Conservation (phyloP, 2,329 filamentous ascomycete genomes). For the Colletotrichum sp. region DNA sequence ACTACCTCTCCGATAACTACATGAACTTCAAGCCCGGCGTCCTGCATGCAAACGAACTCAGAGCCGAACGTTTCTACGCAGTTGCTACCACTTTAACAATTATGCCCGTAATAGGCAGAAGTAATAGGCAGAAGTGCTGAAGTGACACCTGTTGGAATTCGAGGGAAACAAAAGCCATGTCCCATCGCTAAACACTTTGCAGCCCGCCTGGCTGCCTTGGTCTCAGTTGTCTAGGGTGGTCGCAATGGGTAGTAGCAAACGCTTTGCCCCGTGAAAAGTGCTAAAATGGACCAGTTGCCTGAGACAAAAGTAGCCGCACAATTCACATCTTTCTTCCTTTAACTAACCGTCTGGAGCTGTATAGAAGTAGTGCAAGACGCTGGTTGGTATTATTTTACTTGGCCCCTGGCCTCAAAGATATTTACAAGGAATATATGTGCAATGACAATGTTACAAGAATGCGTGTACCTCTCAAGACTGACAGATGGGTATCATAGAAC, state of each 20-base stretch:
- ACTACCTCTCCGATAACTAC: not conserved
- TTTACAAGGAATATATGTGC: not conserved
- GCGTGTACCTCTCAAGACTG: not conserved
- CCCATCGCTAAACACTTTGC: not conserved
- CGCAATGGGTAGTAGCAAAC: not conserved
- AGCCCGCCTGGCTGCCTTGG: not conserved
- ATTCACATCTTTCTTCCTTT: too few species aligned
- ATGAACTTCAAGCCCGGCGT: not conserved
- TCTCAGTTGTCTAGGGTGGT: not conserved
- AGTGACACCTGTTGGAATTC: not conserved
- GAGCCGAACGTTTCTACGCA: rapidly evolving
- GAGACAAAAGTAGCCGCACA: not conserved
- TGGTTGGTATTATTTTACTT: not conserved
- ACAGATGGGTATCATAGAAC: not conserved
- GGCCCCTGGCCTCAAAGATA: not conserved
- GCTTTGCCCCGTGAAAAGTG: not conserved
- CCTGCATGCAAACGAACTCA: rapidly evolving
- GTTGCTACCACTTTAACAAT: rapidly evolving
- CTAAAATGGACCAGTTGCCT: not conserved
- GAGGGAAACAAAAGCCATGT: not conserved
- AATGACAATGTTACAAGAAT: not conserved
- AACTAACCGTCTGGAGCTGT: too few species aligned
- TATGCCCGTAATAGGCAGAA: not conserved
- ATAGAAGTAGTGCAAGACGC: not conserved
- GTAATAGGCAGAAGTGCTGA: not conserved